Conservation (phyloP, 106 monocot genomes). For the Iris macrosiphon region DNA sequence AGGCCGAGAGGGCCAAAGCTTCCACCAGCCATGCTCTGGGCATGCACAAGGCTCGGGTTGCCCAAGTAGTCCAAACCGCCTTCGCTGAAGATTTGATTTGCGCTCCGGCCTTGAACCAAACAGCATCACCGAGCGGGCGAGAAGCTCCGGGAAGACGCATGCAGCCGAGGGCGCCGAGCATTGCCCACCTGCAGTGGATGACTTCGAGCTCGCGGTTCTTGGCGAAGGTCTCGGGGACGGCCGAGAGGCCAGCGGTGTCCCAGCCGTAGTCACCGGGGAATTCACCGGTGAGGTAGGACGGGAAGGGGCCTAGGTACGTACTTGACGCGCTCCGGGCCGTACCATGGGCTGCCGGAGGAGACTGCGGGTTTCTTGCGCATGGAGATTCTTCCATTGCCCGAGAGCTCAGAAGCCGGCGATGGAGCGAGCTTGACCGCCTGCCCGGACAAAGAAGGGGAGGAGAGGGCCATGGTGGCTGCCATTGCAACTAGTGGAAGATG, state of each 20-base stretch:
- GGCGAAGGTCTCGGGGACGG: constrained; percentile 27
- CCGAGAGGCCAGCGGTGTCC: constrained; percentile 5
- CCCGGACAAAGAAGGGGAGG: neutral
- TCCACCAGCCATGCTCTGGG: constrained; percentile 16
- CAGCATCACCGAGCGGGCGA: constrained; percentile 77
- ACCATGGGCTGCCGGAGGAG: constrained; percentile 1
- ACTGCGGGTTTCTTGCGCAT: neutral
- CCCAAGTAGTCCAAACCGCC: constrained; percentile 67
- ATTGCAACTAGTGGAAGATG: too few relatives aligned
- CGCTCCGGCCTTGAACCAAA: constrained; percentile 94
- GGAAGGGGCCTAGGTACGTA: constrained; percentile 10
- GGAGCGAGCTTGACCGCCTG: constrained; percentile 1
- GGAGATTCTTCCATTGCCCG: neutral
- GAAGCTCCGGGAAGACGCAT: constrained; percentile 71
- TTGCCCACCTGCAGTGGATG: constrained; percentile 3
- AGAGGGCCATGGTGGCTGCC: constrained; percentile 3
- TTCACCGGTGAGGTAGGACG: constrained; percentile 4
- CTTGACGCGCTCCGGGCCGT: constrained; percentile 6
- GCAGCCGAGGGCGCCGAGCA: constrained; percentile 35
- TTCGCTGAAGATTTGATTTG: constrained; percentile 75
- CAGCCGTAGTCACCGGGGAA: constrained; percentile 10
- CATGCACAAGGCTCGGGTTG: constrained; percentile 63
- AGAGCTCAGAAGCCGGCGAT: neutral
- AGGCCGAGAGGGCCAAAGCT: constrained; percentile 53
- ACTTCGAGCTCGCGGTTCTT: constrained; percentile 15